These are phyloP conservation scores for Rhynchosporium secalis DNA, from an alignment of 2,329 filamentous ascomycete species.

Conservation along the genomic window DNA sequence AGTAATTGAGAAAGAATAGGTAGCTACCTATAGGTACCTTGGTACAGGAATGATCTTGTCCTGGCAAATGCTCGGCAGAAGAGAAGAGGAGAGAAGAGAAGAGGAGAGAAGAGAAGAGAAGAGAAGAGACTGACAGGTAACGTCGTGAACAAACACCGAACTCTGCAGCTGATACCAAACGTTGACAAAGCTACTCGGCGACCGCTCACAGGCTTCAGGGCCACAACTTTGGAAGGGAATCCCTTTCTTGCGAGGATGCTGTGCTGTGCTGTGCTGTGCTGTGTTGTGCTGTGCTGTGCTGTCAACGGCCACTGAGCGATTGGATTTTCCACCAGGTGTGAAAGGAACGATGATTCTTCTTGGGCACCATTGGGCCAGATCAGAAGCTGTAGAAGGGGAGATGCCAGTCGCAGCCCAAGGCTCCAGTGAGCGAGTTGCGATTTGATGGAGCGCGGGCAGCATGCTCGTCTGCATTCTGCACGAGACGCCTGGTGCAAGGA, in stretches of 20 bases:
- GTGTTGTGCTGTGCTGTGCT: slow-evolving; percentile 13
- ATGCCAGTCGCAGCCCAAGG: slow-evolving; percentile 17
- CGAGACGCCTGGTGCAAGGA: slow-evolving; percentile 11
- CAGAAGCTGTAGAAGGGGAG: slow-evolving; percentile 1
- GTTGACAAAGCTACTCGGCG: slow-evolving; percentile 11
- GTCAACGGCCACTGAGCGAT: slow-evolving; percentile 7
- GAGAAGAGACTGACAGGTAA: slow-evolving; percentile 2
- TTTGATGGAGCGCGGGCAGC: neutral
- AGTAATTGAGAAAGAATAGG: no score
- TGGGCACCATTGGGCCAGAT: slow-evolving; percentile 25
- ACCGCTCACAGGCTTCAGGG: no score
- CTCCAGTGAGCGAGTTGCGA: neutral
- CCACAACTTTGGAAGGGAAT: slow-evolving; percentile 1
- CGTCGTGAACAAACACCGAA: slow-evolving; percentile 13
- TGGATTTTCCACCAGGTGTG: neutral
- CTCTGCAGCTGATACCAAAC: neutral
- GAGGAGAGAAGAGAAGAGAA: slow-evolving; percentile 1
- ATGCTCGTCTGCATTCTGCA: slow-evolving; percentile 6
- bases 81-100: slow-evolving; percentile 5
- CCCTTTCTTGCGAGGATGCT: slow-evolving; percentile 11
- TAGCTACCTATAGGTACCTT: no score
- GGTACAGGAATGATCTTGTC: slow-evolving; percentile 12
- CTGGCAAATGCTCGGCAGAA: slow-evolving; percentile 20
- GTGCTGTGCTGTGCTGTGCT: slow-evolving; percentile 18
- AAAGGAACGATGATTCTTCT: neutral